Conservation (phyloP, 352 stramenopile species). For the Globisporangium rhizosaccharum region DNA sequence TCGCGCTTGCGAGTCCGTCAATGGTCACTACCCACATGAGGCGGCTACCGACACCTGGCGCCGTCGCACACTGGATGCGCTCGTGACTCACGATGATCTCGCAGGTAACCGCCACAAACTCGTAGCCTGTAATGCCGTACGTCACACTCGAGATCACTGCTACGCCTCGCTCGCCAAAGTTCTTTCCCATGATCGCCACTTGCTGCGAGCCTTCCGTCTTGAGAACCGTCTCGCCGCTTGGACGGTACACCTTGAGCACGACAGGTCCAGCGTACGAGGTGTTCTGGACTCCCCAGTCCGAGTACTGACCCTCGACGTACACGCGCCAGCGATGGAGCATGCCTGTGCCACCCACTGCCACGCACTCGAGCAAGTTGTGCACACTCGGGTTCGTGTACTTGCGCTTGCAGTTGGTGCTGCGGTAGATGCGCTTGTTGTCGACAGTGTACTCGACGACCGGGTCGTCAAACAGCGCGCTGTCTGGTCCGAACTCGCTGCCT, state of each 20-base stretch:
- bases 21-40: slow-evolving; percentile 56
- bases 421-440: slow-evolving; percentile 24
- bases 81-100: slow-evolving; percentile 46
- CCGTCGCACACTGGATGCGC: slow-evolving; percentile 40
- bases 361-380: slow-evolving; percentile 47
- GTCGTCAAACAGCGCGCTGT: slow-evolving; percentile 35
- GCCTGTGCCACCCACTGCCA: slow-evolving; percentile 39
- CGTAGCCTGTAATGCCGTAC: slow-evolving; percentile 42
- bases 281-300: slow-evolving; percentile 24
- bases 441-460: slow-evolving; percentile 49
- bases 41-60: slow-evolving; percentile 39
- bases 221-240: slow-evolving; percentile 37
- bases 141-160: slow-evolving; percentile 36
- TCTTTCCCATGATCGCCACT: slow-evolving; percentile 53
- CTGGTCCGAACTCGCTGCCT: slow-evolving; percentile 46
- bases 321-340: slow-evolving; percentile 40
- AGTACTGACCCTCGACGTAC: slow-evolving; percentile 31
- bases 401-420: slow-evolving; percentile 47
- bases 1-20: slow-evolving; percentile 38
- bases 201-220: slow-evolving; percentile 43
- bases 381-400: slow-evolving; percentile 30
- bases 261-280: slow-evolving; percentile 54
- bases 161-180: slow-evolving; percentile 35
- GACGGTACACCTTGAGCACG: slow-evolving; percentile 46
- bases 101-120: slow-evolving; percentile 34